Conservation (phyloP, 1,284 basidiomycete species). For the Xerocomus subilludens region DNA sequence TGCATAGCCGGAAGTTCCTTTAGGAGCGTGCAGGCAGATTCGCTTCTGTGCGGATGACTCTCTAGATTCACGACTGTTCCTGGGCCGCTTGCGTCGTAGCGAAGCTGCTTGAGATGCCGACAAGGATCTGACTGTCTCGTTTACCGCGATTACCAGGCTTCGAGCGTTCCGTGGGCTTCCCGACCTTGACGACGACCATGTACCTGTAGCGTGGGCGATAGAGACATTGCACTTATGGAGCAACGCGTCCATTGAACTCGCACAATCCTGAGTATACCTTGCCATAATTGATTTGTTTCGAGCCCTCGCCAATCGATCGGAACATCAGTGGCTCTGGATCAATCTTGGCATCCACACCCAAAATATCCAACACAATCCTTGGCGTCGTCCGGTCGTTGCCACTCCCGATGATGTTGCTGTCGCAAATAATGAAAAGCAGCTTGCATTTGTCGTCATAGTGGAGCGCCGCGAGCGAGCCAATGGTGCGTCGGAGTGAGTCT, state of each 20-base stretch:
- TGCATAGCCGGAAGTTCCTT: no score
- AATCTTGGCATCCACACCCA: conserved; percentile 88
- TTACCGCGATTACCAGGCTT: conserved; percentile 98
- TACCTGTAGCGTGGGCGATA: conserved; percentile 65
- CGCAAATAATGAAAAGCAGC: conserved; percentile 95
- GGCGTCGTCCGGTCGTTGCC: conserved; percentile 98
- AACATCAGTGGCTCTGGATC: conserved; percentile 96
- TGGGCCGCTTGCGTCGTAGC: no score
- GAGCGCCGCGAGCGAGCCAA: conserved; percentile 92
- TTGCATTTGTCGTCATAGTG: conserved; percentile 99
- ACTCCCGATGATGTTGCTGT: conserved; percentile 96
- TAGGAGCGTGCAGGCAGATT: no score
- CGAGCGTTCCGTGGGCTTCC: conserved; percentile 94
- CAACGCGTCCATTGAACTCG: conserved; percentile 96
- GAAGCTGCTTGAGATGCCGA: no score
- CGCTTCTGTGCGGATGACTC: no score
- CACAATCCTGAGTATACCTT: conserved; percentile 97
- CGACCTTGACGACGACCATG: conserved; percentile 95
- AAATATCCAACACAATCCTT: conserved; percentile 89
- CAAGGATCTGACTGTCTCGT: conserved; percentile 98
- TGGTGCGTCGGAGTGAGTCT: conserved; percentile 91
- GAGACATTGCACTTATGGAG: conserved; percentile 67
- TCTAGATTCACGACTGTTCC: no score
- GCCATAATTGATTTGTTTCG: conserved; percentile 94
- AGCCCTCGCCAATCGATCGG: conserved; percentile 94